Evolutionary conservation across 257 asterid species (phyloP), one percentile per base, ranked within the genome.

Genomic region (Knoxia roxburghii): DNA sequence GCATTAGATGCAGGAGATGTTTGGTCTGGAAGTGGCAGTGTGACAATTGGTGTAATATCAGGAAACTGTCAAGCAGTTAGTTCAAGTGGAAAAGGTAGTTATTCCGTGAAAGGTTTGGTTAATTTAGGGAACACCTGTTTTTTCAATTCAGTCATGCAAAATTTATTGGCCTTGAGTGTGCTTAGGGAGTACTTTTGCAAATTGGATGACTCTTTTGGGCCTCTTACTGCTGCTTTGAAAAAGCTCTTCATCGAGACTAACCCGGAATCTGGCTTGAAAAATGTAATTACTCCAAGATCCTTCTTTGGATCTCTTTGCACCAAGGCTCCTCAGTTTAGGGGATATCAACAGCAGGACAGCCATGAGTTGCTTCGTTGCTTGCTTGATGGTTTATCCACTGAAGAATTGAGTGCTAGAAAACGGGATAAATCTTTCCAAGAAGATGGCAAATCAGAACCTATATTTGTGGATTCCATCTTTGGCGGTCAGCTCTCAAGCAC

Each of bases 41-140:
- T 80, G 66, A 69, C 78, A 0, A 73, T 80, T 77, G 86, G 71
- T 24, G 35, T 80, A 54, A 82, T 80, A 76, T 70, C 79, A 8
- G 94, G 75, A 67, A 69, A 76, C 64, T 70, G 73, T 67, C 41
- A 67, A 20, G 68, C 73, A 64, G 76, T 59, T 69, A 68, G 61
- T 46, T 73, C 72, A n/a, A 74, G 74, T 80, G 76, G 62, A 17
- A 77, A 55, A 56, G 57, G 68, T 58, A 74, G 79, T 32, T 78
- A 80, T 80, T 63, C 70, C 17, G 76, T 88, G 46, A 85, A 88
- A 83, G 99, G 99, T 57, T 78, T 93, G 73, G 65, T 82, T 74
- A 93, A 93, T 88, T 76, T 93, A 81, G 99, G 99, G 67, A 93
- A 93, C 77, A 86, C 99, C 1, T 93, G 99, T 79, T 93, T 93